Percentiles rank a stretch among this genome's conserved stretches.
Conservation (phyloP, 2,329 filamentous ascomycete genomes). For the Paraconiothyrium sp. region DNA sequence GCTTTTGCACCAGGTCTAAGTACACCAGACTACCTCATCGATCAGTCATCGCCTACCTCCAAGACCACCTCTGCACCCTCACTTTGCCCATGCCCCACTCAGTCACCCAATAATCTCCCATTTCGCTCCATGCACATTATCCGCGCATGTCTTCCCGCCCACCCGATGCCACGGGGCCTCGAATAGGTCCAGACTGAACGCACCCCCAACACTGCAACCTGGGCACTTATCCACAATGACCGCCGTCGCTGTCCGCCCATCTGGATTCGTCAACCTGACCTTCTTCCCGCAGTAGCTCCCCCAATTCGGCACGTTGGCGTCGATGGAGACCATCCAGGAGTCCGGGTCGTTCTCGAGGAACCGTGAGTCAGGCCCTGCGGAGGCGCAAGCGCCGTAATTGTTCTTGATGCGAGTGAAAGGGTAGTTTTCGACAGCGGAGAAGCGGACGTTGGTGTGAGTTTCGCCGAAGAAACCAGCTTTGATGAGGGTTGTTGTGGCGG, state of each 20-base stretch:
- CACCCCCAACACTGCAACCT: conserved; percentile 4
- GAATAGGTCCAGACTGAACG: conserved; percentile 14
- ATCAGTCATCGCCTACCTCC: too few species aligned
- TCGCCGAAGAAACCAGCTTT: conserved; percentile 1
- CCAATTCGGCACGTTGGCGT: conserved; percentile 8
- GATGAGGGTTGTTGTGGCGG: not conserved
- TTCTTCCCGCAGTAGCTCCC: conserved; percentile 11
- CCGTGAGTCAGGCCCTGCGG: not conserved
- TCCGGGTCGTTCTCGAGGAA: conserved; percentile 6
- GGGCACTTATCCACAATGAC: conserved; percentile 13
- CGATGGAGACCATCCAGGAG: conserved; percentile 10
- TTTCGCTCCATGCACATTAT: conserved; percentile 8
- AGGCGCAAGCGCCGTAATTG: conserved; percentile 10
- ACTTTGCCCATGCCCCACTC: not conserved
- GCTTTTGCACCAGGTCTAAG: too few species aligned
- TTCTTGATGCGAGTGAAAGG: not conserved
- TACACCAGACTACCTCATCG: too few species aligned
- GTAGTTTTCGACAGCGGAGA: conserved; percentile 11
- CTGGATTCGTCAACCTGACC: conserved; percentile 6
- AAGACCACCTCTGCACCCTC: not conserved
- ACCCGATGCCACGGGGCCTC: conserved; percentile 7
- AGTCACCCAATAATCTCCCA: conserved; percentile 15
- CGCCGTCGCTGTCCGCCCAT: conserved; percentile 7
- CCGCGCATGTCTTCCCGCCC: not conserved
- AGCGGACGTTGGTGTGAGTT: conserved; percentile 12